A percentile compares a stretch with the other conserved stretches of the same genome.
These are phyloP conservation scores for Artomyces pyxidatus DNA, from an alignment of 768 basidiomycete genomes.

Conservation along the genomic window DNA sequence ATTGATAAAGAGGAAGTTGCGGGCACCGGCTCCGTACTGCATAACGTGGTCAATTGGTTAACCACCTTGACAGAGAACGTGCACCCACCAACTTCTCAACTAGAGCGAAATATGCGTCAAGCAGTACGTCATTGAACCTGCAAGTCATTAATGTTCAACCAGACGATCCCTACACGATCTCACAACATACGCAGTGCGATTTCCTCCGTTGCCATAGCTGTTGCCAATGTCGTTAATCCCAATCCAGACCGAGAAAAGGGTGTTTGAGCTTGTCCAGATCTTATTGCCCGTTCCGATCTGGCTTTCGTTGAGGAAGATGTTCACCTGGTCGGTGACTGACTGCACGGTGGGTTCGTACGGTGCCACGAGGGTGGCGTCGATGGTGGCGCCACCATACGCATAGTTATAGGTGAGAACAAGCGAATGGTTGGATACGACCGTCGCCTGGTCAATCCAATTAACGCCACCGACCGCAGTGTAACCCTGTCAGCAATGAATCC, in stretches of 20 bases:
- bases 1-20: conserved; percentile 56
- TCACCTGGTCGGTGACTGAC: conserved; percentile 53
- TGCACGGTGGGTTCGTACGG: conserved; percentile 45
- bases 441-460: conserved; percentile 54
- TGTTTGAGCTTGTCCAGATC: conserved; percentile 48
- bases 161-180: background rate
- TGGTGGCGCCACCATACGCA: conserved; percentile 61
- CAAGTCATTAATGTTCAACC: conserved; percentile 4
- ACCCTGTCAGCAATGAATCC: conserved; percentile 26
- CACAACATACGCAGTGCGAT: conserved; percentile 38
- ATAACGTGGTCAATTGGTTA: background rate
- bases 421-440: conserved; percentile 44
- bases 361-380: conserved; percentile 46
- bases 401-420: conserved; percentile 53
- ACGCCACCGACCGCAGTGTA: conserved; percentile 45
- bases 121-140: conserved; percentile 41
- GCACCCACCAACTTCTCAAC: conserved; percentile 39
- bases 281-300: conserved; percentile 41
- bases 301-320: conserved; percentile 41
- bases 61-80: background rate
- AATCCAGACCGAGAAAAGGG: conserved; percentile 63
- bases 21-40: conserved; percentile 37
- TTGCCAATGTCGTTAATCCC: conserved; percentile 66
- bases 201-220: conserved; percentile 38
- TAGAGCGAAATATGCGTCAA: conserved; percentile 42